Conservation (phyloP, 2,329 filamentous ascomycete species). For the Pezicula carpinea region DNA sequence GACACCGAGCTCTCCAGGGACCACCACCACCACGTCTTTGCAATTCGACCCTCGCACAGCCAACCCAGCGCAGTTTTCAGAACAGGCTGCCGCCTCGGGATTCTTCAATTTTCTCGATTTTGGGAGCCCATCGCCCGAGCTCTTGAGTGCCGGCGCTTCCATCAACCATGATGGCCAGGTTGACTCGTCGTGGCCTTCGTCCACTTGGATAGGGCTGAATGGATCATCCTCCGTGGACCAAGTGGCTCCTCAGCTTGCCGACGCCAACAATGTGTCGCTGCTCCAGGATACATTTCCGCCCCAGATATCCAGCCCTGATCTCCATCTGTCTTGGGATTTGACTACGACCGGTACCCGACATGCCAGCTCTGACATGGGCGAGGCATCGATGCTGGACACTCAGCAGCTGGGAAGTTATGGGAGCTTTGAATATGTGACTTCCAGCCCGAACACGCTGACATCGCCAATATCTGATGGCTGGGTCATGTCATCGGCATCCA, state of each 20-base stretch:
- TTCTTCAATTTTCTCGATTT: neutral
- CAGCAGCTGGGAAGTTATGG: conserved; percentile 12
- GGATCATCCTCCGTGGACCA: neutral
- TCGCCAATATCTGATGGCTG: conserved; percentile 20
- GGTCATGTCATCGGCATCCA: conserved; percentile 14
- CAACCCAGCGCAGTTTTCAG: neutral
- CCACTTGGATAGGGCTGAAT: neutral
- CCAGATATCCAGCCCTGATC: conserved; percentile 12
- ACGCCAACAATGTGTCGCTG: conserved; percentile 10
- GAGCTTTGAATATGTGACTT: conserved; percentile 20
- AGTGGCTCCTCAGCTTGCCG: conserved; percentile 11
- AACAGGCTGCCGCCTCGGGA: neutral
- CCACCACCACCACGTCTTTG: neutral
- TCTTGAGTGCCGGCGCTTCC: neutral
- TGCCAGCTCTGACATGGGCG: conserved; percentile 13
- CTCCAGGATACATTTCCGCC: conserved; percentile 9
- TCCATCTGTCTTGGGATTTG: conserved; percentile 15
- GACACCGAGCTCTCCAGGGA: neutral
- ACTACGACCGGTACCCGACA: conserved; percentile 4
- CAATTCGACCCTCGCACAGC: neutral
- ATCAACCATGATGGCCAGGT: neutral
- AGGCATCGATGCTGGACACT: conserved; percentile 15
- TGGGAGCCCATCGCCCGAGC: neutral
- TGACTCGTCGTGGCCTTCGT: neutral
- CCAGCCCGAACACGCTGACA: conserved; percentile 13